Evolutionary conservation across 1,139 yeast species (phyloP), one percentile per base, ranked within the genome.

Genomic region (Debaryomyces udenii): DNA sequence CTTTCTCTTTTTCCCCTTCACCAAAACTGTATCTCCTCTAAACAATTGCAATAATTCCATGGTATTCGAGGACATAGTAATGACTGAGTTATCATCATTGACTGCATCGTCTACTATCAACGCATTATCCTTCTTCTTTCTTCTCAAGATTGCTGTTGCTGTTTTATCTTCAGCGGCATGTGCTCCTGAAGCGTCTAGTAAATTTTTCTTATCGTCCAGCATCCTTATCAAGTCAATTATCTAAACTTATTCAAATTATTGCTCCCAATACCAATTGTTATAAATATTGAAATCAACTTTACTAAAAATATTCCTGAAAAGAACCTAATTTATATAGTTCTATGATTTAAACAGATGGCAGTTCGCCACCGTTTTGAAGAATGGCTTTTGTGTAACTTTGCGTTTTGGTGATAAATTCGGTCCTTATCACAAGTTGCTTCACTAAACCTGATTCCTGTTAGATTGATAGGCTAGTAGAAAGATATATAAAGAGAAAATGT

Each of bases 71-170:
- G 95, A 86, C 84, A 94, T 86, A 40, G 97, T 86, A 61, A 94
- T 86, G 49, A 91, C 96, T 27, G 97, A 90, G 70, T 93, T 94
- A 66, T 94, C 99, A 66, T 94, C 99, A 57, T 88, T 90, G 59
- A 86, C 81, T 49, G 99, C 98, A 68, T 94, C 99, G 63, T 94
- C 99, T 39, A 94, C 99, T 51, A 94, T 72, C 57, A 94, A 76
- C 40, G 95, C 81, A 66, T 94, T 94, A 61, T 88, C 96, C 79
- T 93, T 93, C 94, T 93, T 93, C 83, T 94, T 94, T 69, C 93
- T 81, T 70, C 97, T 86, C 60, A 94, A 77, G 61, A 94, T 94
- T 28, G 99, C 99, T 43, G 99, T 93, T 52, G 99, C 99, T 42
- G 96, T 89, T 50, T 81, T 82, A 64, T 93, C 98, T 59, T 87